These are phyloP conservation scores for Lepidium didymum DNA, from an alignment of 345 rosid species.

Conservation along the genomic window DNA sequence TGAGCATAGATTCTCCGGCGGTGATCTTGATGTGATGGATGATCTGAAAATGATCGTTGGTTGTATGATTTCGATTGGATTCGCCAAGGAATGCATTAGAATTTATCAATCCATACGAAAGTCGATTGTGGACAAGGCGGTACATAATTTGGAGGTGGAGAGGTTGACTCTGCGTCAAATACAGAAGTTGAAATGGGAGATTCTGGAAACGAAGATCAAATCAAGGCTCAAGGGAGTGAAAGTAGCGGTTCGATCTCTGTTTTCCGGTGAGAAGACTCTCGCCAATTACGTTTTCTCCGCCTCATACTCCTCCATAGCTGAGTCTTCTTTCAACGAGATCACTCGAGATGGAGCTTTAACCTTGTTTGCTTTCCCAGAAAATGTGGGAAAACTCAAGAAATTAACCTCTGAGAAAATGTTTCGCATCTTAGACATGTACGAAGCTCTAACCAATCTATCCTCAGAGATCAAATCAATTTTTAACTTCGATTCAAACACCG, in stretches of 20 bases:
- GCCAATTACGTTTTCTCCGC: constrained; percentile 62
- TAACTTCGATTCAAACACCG: constrained; percentile 37
- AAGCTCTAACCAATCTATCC: constrained; percentile 38
- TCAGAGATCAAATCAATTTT: constrained; percentile 61
- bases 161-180: constrained; percentile 34
- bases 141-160: constrained; percentile 52
- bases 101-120: constrained; percentile 51
- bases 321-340: constrained; percentile 56
- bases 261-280: constrained; percentile 58
- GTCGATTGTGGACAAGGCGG: constrained; percentile 60
- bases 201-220: constrained; percentile 47
- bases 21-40: constrained; percentile 40
- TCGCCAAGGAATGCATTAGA: constrained; percentile 57
- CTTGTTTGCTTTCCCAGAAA: constrained; percentile 58
- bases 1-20: constrained; percentile 27
- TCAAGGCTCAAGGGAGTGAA: constrained; percentile 46
- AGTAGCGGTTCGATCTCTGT: constrained; percentile 43
- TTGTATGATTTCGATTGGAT: constrained; percentile 77
- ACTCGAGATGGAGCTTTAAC: constrained; percentile 50
- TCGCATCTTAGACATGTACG: constrained; percentile 58
- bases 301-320: constrained; percentile 42
- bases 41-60: constrained; percentile 67
- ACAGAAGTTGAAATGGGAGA: constrained; percentile 60
- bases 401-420: constrained; percentile 63
- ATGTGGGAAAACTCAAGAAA: constrained; percentile 41